A percentile compares a stretch with the other conserved stretches of the same genome.
Conservation (phyloP, 1,284 basidiomycete genomes). For the Cryptococcus sp. region DNA sequence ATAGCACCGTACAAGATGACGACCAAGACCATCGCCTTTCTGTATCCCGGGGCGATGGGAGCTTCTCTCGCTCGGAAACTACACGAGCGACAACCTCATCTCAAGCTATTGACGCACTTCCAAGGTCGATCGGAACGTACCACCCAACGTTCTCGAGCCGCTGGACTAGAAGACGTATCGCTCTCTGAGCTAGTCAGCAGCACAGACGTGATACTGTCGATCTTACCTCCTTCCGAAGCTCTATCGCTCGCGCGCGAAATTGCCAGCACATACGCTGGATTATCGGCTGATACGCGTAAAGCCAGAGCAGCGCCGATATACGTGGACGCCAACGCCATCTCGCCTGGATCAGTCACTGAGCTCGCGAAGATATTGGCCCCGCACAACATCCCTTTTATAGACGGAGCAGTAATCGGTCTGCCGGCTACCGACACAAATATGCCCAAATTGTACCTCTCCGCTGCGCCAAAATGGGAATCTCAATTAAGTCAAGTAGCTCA, state of each 20-base stretch:
- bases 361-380: conserved; percentile 7
- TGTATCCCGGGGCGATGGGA: conserved; percentile 29
- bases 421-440: conserved; percentile 7
- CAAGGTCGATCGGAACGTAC: conserved; percentile 11
- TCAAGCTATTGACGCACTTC: conserved; percentile 16
- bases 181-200: conserved; percentile 7
- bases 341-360: conserved; percentile 10
- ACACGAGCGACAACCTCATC: conserved; percentile 12
- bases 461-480: not conserved
- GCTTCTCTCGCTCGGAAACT: conserved; percentile 20
- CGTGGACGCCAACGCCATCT: conserved; percentile 25
- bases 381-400: conserved; percentile 12
- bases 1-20: not conserved
- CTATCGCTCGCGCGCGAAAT: conserved; percentile 12
- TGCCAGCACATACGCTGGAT: not conserved
- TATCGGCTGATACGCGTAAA: not conserved
- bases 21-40: conserved; percentile 17
- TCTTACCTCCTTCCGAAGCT: conserved; percentile 24
- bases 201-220: conserved; percentile 22
- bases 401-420: conserved; percentile 22
- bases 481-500: conserved; percentile 1
- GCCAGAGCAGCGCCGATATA: too few species aligned
- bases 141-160: not conserved
- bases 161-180: conserved; percentile 12
- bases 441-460: conserved; percentile 22